phyloP scores from a whole-genome alignment of 192 early-diverging fungal species.

The Powellomyces hirtus region DNA sequence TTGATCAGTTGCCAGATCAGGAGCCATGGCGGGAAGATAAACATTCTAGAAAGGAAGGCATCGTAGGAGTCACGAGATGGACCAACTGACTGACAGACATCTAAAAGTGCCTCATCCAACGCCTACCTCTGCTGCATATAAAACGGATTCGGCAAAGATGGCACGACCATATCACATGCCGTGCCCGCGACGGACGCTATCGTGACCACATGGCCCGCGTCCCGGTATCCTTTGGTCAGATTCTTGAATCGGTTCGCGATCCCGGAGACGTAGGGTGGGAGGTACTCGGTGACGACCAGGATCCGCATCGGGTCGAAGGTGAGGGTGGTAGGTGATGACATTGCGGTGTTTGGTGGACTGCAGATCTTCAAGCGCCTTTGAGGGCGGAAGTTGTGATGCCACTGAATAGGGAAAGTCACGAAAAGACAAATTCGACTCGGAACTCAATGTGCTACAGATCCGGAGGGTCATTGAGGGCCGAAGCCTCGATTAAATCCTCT shows the following conservation, averaged over 20 bases:
- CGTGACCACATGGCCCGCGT: conserved; percentile 48
- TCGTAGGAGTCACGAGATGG: neutral
- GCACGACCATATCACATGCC: conserved; percentile 41
- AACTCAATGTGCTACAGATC: too few relatives aligned
- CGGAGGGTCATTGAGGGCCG: too few relatives aligned
- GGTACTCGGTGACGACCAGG: conserved; percentile 51
- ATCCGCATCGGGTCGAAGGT: too few relatives aligned
- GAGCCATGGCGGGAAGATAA: conserved; percentile 40
- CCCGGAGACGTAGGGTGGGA: conserved; percentile 53
- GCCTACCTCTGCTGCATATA: conserved; percentile 43
- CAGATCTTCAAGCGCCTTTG: too few relatives aligned
- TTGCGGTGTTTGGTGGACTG: too few relatives aligned
- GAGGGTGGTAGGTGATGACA: too few relatives aligned
- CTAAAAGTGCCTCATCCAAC: too few relatives aligned
- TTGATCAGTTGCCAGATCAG: conserved; percentile 42
- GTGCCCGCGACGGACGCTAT: conserved; percentile 39
- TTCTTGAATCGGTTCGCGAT: conserved; percentile 56
- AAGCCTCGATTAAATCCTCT: too few relatives aligned
- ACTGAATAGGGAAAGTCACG: too few relatives aligned
- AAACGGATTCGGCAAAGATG: conserved; percentile 40
- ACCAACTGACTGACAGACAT: neutral
- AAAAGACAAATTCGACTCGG: too few relatives aligned
- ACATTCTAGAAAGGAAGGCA: conserved; percentile 35
- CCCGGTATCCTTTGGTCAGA: conserved; percentile 40
- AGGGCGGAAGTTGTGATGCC: too few relatives aligned